Evolutionary conservation across 768 basidiomycete species (phyloP).

Genomic region (Mycena albidolilacea): DNA sequence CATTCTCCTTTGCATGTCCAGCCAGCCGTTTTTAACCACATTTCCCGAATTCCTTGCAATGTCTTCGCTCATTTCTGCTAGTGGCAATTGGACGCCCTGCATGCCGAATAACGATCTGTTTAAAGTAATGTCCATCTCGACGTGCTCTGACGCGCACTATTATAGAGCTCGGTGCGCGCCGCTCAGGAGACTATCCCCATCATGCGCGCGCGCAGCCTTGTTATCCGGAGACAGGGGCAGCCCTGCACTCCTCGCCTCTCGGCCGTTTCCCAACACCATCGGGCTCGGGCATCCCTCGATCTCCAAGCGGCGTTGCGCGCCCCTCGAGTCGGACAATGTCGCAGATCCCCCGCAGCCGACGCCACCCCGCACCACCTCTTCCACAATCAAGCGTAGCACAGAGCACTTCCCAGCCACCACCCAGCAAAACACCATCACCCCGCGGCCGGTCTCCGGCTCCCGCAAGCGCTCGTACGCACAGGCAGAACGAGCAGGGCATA

Average conservation of each 20-base stretch:
- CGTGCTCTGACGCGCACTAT: too few relatives aligned
- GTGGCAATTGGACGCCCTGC: too few relatives aligned
- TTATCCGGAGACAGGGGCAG: constrained; percentile 1
- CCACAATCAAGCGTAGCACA: constrained; percentile 17
- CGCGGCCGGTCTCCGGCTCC: constrained; percentile 6
- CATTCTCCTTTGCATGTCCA: not conserved
- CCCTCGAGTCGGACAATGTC: constrained; percentile 3
- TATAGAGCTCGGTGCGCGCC: too few relatives aligned
- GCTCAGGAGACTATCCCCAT: too few relatives aligned
- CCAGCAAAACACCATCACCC: not conserved
- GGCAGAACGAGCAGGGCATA: not conserved
- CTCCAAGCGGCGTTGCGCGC: not conserved
- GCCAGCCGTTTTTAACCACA: not conserved
- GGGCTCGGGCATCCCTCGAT: constrained; percentile 29
- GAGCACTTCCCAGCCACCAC: constrained; percentile 9
- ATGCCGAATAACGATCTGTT: too few relatives aligned
- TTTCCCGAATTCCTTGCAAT: not conserved
- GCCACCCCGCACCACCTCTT: constrained; percentile 18
- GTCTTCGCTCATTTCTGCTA: not conserved
- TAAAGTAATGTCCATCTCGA: too few relatives aligned
- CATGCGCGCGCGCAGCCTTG: too few relatives aligned
- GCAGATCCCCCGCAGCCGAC: not conserved
- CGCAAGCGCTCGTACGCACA: constrained; percentile 19
- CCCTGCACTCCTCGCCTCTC: not conserved
- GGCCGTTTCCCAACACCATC: constrained; percentile 3